Percentiles rank a stretch among this genome's conserved stretches.
phyloP scores from a whole-genome alignment of 305 asterid genomes.

The Fraxinus latifolia region DNA sequence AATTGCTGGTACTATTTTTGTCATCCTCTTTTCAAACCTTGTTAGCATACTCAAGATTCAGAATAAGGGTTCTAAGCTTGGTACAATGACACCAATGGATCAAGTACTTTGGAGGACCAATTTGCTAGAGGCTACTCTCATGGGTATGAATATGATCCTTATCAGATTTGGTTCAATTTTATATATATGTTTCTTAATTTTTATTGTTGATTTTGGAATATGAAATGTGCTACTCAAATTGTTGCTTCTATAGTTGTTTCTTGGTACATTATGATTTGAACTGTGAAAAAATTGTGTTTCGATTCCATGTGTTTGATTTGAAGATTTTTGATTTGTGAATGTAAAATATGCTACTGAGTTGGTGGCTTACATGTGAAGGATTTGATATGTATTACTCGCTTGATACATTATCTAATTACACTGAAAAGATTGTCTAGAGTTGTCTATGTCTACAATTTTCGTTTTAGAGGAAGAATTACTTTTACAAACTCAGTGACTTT shows the following conservation, averaged over 20 bases:
- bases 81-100: constrained; percentile 99
- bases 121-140: constrained; percentile 90
- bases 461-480: neutral
- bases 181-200: neutral
- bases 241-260: neutral
- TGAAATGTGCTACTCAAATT: neutral
- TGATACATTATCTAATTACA: neutral
- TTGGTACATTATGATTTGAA: neutral
- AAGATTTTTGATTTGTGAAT: neutral
- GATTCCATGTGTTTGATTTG: neutral
- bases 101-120: constrained; percentile 98
- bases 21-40: constrained; percentile 66
- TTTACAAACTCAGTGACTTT: neutral
- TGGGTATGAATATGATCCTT: constrained; percentile 64
- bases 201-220: constrained; percentile 12
- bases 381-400: neutral
- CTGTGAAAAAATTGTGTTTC: neutral
- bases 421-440: neutral
- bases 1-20: constrained; percentile 75
- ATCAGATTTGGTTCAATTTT: neutral
- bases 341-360: neutral
- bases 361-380: neutral
- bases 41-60: constrained; percentile 87
- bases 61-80: constrained; percentile 91
- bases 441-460: neutral